phyloP scores from a whole-genome alignment of 306 rosid genomes.

The Inga leiocalycina region DNA sequence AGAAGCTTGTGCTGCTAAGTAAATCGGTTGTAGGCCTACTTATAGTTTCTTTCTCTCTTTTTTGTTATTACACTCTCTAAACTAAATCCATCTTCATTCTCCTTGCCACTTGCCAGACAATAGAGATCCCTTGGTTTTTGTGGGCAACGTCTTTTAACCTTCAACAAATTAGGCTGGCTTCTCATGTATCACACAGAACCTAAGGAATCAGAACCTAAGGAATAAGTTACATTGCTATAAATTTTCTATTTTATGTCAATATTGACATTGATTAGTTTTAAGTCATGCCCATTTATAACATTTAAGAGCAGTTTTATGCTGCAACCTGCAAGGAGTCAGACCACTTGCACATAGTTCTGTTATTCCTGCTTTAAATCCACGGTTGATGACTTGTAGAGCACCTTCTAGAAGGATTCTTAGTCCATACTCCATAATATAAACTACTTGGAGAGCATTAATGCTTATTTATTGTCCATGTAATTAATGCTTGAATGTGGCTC shows the following conservation, averaged over 20 bases:
- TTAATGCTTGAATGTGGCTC: no score
- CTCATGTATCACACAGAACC: not conserved
- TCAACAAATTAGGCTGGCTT: not conserved
- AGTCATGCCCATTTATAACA: not conserved
- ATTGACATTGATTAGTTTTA: not conserved
- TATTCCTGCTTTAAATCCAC: conserved; percentile 10
- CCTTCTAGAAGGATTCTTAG: no score
- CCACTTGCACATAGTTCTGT: not conserved
- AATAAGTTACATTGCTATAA: not conserved
- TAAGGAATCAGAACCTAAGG: not conserved
- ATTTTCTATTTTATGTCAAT: not conserved
- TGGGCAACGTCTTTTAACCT: not conserved
- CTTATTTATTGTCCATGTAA: no score
- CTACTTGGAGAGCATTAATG: no score
- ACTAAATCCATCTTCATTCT: not conserved
- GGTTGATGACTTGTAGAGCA: not conserved
- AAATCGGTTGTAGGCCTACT: not conserved
- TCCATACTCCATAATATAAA: no score
- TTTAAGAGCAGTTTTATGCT: not conserved
- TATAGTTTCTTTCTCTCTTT: not conserved
- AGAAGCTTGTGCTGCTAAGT: not conserved
- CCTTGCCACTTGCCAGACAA: not conserved
- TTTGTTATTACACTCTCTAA: not conserved
- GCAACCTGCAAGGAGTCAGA: not conserved
- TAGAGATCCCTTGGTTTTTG: conserved; percentile 4